These are phyloP conservation scores for Tylopilus subfusipes DNA, from an alignment of 768 basidiomycete species.

Conservation along the genomic window DNA sequence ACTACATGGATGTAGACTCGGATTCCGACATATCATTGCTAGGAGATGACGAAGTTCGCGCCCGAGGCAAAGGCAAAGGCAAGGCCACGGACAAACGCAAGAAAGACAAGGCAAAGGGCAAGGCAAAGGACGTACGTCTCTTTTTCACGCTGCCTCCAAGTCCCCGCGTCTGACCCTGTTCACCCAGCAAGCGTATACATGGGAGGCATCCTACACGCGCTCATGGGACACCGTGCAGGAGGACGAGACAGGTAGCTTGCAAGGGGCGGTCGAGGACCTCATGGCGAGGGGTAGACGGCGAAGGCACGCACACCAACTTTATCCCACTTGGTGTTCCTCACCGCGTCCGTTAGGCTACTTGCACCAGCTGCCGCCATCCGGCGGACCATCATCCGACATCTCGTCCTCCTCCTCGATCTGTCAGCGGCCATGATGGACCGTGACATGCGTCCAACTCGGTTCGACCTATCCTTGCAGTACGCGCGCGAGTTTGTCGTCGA, in stretches of 20 bases:
- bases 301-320: slow-evolving; percentile 48
- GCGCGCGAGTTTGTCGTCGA: slow-evolving; percentile 88
- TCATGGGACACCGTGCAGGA: slow-evolving; percentile 98
- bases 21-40: slow-evolving; percentile 70
- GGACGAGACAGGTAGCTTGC: slow-evolving; percentile 89
- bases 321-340: slow-evolving; percentile 6
- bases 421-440: slow-evolving; percentile 92
- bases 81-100: slow-evolving; percentile 51
- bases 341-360: slow-evolving; percentile 51
- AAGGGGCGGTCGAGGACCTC: slow-evolving; percentile 84
- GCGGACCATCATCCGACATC: slow-evolving; percentile 93
- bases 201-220: slow-evolving; percentile 93
- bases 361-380: slow-evolving; percentile 86
- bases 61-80: slow-evolving; percentile 55
- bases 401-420: slow-evolving; percentile 88
- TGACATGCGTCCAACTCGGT: slow-evolving; percentile 93
- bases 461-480: slow-evolving; percentile 87
- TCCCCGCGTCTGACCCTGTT: slow-evolving; percentile 2
- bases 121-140: slow-evolving; percentile 32
- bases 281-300: slow-evolving; percentile 82
- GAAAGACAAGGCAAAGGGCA: slow-evolving; percentile 47
- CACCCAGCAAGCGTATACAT: slow-evolving; percentile 77
- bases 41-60: slow-evolving; percentile 45
- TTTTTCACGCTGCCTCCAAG: not conserved
- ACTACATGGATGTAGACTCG: slow-evolving; percentile 57